A percentile compares a stretch with the other conserved stretches of the same genome.
These are phyloP conservation scores for Dictyophora rubrovolvata DNA, from an alignment of 768 basidiomycete genomes.

Conservation along the genomic window DNA sequence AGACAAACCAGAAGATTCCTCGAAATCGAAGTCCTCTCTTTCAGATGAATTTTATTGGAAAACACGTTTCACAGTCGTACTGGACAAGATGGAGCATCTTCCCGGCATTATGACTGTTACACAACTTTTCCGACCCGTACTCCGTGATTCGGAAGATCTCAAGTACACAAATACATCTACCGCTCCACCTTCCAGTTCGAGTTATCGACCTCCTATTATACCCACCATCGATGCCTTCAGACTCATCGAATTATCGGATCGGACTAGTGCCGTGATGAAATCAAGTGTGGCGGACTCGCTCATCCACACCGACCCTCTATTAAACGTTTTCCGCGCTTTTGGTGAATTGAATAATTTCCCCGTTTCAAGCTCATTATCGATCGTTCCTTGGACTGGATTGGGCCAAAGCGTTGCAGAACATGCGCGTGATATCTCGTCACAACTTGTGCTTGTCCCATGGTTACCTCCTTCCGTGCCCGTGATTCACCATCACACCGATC, in stretches of 20 bases:
- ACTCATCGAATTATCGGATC: slow-evolving; percentile 71
- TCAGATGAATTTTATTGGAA: slow-evolving; percentile 25
- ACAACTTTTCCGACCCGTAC: slow-evolving; percentile 56
- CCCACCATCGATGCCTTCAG: slow-evolving; percentile 63
- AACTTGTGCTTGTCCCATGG: slow-evolving; percentile 84
- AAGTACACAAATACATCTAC: background rate
- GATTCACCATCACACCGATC: slow-evolving; percentile 2
- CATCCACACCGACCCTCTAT: slow-evolving; percentile 60
- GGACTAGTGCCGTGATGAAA: slow-evolving; percentile 55
- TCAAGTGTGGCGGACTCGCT: slow-evolving; percentile 51
- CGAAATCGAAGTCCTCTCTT: background rate
- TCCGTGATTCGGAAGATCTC: background rate
- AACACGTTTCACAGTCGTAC: slow-evolving; percentile 68
- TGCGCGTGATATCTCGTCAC: slow-evolving; percentile 45
- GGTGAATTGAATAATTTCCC: slow-evolving; percentile 51
- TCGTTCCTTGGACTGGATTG: slow-evolving; percentile 29
- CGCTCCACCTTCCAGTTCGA: background rate
- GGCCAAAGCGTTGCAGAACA: slow-evolving; percentile 54
- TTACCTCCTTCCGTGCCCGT: slow-evolving; percentile 29
- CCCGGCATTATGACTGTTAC: slow-evolving; percentile 85
- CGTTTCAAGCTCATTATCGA: slow-evolving; percentile 24
- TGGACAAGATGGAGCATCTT: slow-evolving; percentile 85
- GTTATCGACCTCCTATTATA: background rate
- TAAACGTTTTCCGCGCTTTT: slow-evolving; percentile 69
- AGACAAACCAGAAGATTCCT: slow-evolving; percentile 8